Evolutionary conservation across 306 rosid species (phyloP).

Genomic region (Bauhinia variegata): DNA sequence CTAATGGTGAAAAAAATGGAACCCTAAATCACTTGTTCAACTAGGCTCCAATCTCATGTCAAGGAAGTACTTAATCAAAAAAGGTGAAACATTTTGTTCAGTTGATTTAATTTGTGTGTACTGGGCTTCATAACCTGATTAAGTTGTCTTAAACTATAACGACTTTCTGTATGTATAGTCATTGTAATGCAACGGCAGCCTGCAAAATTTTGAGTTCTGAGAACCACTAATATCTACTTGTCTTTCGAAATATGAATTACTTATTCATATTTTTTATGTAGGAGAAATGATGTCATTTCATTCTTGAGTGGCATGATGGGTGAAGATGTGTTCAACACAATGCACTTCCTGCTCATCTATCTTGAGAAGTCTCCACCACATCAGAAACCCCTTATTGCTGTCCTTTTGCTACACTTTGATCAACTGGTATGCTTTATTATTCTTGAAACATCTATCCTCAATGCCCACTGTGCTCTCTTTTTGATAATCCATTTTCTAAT

Average conservation of each 20-base stretch:
- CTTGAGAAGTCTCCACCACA: constrained; percentile 55
- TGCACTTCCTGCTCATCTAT: constrained; percentile 54
- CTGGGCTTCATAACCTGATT: background rate
- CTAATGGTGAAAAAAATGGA: background rate
- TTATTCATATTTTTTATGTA: constrained; percentile 29
- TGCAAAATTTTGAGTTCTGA: background rate
- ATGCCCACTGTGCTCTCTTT: background rate
- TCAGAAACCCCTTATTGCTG: constrained; percentile 62
- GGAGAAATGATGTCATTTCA: constrained; percentile 64
- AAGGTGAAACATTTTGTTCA: background rate
- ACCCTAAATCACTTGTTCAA: background rate
- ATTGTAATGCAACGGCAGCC: background rate
- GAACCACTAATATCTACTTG: background rate
- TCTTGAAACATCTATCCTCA: constrained; percentile 13
- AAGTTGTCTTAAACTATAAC: background rate
- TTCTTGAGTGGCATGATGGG: constrained; percentile 59
- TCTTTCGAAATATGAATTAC: constrained; percentile 22
- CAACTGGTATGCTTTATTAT: constrained; percentile 53
- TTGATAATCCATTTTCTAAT: background rate
- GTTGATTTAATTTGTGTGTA: no score
- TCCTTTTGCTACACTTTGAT: constrained; percentile 66
- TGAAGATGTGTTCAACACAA: constrained; percentile 47
- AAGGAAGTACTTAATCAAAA: background rate
- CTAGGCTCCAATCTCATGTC: background rate
- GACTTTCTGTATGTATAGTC: background rate